Base-by-base conservation (phyloP, 345 rosid species). In the Clausena lansium region DNA sequence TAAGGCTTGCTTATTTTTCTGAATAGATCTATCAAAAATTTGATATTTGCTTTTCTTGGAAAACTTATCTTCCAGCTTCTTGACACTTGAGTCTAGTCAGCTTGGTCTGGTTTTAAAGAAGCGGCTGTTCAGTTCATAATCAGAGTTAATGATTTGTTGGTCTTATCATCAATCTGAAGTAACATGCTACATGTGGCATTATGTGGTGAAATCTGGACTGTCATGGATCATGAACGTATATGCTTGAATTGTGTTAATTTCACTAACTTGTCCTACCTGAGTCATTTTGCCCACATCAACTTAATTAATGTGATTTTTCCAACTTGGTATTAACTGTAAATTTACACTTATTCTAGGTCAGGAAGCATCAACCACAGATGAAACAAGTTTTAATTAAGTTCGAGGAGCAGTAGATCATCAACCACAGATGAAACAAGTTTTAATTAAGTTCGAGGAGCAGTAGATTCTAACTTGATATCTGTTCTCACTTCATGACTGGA, bases 321-420 rank as follows among this genome's bases (percentile, higher is more conserved):
- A 47, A 27, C 47, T 70, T 50, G 33, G 30, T 65, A 19, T 35
- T 68, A 59, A 13, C 55, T 73, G 52, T 41, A 24, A 76, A 32
- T 57, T 41, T 36, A 57, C 27, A 5, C 39, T 35, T 80, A 10
- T 9, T 81, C 79, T 92, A 90, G 98, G 93, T 86, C 50, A 88
- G 93, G 85, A 93, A 87, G 81, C 97, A 89, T 85, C 94, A 88
- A 71, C 98, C 98, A 14, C 86, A 81, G 80, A 88, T 85, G 93
- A 73, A 80, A 66, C 87, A 86, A 75, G 89, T 91, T 76, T 83
- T 91, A 62, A 91, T 95, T 24, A 82, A 88, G 76, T 93, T 93
- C 41, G 83, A 87, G 74, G 93, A 91, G 81, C 79, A 59, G 14
- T 85, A 84, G 73, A 63, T 62, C 97, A 89, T 85, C 94, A 88